Percentiles rank a stretch among this genome's conserved stretches.
These are phyloP conservation scores for Asterionellopsis glacialis DNA, from an alignment of 108 stramenopile species.

Conservation along the genomic window DNA sequence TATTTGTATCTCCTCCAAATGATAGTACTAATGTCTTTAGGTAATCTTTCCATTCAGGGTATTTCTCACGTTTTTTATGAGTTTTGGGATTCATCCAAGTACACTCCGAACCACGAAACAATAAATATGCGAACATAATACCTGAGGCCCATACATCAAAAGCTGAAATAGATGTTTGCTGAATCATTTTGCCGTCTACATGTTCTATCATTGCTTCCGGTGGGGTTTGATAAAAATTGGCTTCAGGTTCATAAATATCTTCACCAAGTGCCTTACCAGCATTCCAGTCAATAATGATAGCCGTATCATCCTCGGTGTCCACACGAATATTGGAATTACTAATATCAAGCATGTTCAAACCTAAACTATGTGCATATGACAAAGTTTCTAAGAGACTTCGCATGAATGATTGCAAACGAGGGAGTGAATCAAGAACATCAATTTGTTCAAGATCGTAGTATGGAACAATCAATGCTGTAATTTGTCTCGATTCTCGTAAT, in stretches of 20 bases:
- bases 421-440: not conserved
- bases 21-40: too few relatives aligned
- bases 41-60: too few relatives aligned
- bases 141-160: conserved; percentile 3
- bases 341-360: not conserved
- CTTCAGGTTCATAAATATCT: conserved; percentile 1
- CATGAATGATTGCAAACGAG: not conserved
- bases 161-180: conserved; percentile 4
- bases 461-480: not conserved
- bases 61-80: too few relatives aligned
- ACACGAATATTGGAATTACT: conserved; percentile 2
- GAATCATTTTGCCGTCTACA: not conserved
- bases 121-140: not conserved
- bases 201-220: conserved; percentile 11
- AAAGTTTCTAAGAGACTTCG: not conserved
- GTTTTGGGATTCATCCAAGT: too few relatives aligned
- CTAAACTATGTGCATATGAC: not conserved
- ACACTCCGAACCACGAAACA: too few relatives aligned
- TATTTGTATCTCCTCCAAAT: too few relatives aligned
- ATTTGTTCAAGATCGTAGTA: not conserved
- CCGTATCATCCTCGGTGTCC: not conserved
- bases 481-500: not conserved
- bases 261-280: not conserved
- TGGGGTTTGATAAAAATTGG: conserved; percentile 1
- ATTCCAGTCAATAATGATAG: conserved; percentile 5